Base-by-base conservation (phyloP, 1,139 yeast genomes). In the Suhomyces ambrosiae region DNA sequence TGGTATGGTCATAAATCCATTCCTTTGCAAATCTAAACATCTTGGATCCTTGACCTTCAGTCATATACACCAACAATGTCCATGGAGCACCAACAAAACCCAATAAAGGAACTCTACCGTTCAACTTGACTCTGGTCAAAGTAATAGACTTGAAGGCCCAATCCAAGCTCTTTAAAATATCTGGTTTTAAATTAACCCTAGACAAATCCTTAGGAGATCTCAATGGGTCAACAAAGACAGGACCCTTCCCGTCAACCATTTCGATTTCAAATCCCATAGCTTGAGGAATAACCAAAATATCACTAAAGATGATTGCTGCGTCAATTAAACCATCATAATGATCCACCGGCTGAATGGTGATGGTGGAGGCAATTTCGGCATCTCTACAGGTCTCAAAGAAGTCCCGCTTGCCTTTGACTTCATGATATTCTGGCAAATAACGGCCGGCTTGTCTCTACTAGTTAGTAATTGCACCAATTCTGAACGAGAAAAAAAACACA, bases 81-180 rank as follows among this genome's bases (percentile, higher is more conserved):
- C 97, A 92, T 41, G 98, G 98, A 10, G 96, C 97, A 40, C 98
- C 98, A 50, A 92, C 87, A 64, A 92, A 92, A 3, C 98, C 98
- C 38, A 92, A 73, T 48, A 92, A 72, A 16, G 98, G 98, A 12
- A 90, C 97, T 53, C 95, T 77, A 33, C 98, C 98, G 34, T 81
- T 66, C 48, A 92, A 75, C 56, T 86, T 87, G 45, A 71, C 74
- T 64, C 98, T 78, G 9, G 98, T 92, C 48, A 87, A 66, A 3
- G 95, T 86, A 48, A 92, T 87, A 23, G 97, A 86, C 55, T 86
- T 83, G 65, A 88, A 87, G 2, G 97, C 97, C 97, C 97, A 92
- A 37, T 76, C 96, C 43, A 92, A 72, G 51, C 86, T 92, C 56
- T 82, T 77, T 44, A 74, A 58, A 21, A 92, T 83, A 52, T 90